Percentiles rank a stretch among this genome's conserved stretches.
phyloP scores from a whole-genome alignment of 1,284 basidiomycete genomes.

The Ceratobasidium sp. region DNA sequence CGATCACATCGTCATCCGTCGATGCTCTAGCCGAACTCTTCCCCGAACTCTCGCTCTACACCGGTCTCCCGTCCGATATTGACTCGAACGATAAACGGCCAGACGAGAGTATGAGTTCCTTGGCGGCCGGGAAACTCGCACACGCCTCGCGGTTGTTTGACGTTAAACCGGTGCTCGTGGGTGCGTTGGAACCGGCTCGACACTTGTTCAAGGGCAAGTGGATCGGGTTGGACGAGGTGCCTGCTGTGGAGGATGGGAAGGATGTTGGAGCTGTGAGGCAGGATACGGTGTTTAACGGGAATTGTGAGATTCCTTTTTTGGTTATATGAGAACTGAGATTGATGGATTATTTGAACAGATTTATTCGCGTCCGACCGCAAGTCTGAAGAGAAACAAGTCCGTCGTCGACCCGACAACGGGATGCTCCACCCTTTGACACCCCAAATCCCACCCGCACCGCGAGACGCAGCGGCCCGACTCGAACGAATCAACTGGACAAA shows the following conservation, averaged over 20 bases:
- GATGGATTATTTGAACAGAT: conserved; percentile 11
- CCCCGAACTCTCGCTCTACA: conserved; percentile 64
- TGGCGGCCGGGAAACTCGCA: conserved; percentile 58
- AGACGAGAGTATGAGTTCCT: conserved; percentile 60
- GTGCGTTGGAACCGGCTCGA: conserved; percentile 65
- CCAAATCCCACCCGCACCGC: conserved; percentile 51
- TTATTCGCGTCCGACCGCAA: conserved; percentile 38
- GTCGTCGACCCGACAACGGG: conserved; percentile 28
- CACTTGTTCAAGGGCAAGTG: conserved; percentile 59
- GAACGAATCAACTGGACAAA: conserved; percentile 63
- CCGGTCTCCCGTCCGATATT: conserved; percentile 53
- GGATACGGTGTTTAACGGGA: conserved; percentile 38
- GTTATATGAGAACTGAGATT: no score
- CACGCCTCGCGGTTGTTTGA: conserved; percentile 67
- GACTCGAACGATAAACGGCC: conserved; percentile 59
- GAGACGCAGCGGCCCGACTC: conserved; percentile 49
- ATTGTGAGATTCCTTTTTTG: conserved; percentile 22
- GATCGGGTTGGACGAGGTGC: conserved; percentile 59
- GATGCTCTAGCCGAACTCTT: conserved; percentile 60
- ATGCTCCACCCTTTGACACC: conserved; percentile 44
- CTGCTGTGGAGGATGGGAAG: conserved; percentile 61
- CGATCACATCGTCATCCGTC: conserved; percentile 48
- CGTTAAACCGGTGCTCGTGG: conserved; percentile 66
- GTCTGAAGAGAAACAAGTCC: conserved; percentile 30
- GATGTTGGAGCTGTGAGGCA: conserved; percentile 48